Percentiles rank a stretch among this genome's conserved stretches.
Conservation (phyloP, 2,329 filamentous ascomycete genomes). For the Seiridium unicorne region DNA sequence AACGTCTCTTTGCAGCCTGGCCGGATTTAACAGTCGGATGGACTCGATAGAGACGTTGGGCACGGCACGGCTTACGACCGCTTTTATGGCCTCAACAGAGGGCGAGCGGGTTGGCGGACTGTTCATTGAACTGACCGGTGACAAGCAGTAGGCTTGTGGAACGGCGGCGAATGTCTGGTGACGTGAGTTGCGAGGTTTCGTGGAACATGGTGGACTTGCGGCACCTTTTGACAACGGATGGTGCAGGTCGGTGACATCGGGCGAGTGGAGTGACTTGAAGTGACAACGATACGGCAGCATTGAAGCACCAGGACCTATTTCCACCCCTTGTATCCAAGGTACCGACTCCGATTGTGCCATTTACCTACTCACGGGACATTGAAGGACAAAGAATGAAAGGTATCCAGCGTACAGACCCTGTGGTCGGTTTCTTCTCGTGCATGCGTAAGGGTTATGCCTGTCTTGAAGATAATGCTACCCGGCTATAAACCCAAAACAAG, state of each 20-base stretch:
- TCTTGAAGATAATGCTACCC: not conserved
- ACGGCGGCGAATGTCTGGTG: conserved; percentile 20
- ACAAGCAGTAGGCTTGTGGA: conserved; percentile 19
- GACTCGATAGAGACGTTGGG: conserved; percentile 30
- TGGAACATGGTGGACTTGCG: conserved; percentile 24
- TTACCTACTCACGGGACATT: not conserved
- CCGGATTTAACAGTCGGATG: conserved; percentile 23
- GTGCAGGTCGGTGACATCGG: conserved; percentile 16
- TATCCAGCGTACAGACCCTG: no score
- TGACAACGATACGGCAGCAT: conserved; percentile 17
- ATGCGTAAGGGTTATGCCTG: not conserved
- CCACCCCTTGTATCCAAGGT: conserved; percentile 14
- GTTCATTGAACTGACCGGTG: conserved; percentile 31
- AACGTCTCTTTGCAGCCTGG: conserved; percentile 40
- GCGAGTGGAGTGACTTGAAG: conserved; percentile 19
- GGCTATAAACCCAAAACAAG: conserved; percentile 2
- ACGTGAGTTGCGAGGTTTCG: conserved; percentile 24
- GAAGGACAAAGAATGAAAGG: no score
- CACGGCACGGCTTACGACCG: conserved; percentile 31
- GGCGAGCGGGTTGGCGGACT: conserved; percentile 24
- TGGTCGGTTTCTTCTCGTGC: no score
- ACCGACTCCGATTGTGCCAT: conserved; percentile 20
- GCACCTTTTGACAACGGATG: conserved; percentile 22
- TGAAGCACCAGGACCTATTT: conserved; percentile 9
- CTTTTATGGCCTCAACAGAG: conserved; percentile 30